These are phyloP conservation scores for Populus euphratica DNA, from an alignment of 345 rosid species.

Conservation along the genomic window DNA sequence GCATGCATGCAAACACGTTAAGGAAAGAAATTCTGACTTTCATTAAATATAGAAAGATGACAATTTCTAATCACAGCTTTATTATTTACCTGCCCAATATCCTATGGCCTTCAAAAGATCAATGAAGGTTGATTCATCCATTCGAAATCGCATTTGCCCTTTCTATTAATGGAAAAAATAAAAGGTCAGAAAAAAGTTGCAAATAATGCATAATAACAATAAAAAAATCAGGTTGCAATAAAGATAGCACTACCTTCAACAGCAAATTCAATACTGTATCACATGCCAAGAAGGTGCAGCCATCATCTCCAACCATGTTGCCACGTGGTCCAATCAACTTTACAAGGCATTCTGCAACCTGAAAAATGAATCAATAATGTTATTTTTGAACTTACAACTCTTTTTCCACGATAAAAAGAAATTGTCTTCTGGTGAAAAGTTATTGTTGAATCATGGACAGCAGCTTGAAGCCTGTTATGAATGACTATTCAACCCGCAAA, in stretches of 20 bases:
- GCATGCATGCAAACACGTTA: no score
- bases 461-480: no score
- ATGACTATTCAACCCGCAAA: no score
- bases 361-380: slow-evolving; percentile 19
- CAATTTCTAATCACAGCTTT: not conserved
- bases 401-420: no score
- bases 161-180: slow-evolving; percentile 33
- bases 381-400: not conserved
- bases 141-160: slow-evolving; percentile 40
- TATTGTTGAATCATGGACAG: no score
- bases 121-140: slow-evolving; percentile 39
- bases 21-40: no score
- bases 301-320: slow-evolving; percentile 37
- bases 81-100: slow-evolving; percentile 60
- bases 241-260: slow-evolving; percentile 56
- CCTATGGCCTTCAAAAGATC: slow-evolving; percentile 59
- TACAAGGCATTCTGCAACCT: slow-evolving; percentile 74
- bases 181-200: not conserved
- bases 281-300: slow-evolving; percentile 69
- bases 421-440: no score
- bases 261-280: slow-evolving; percentile 81
- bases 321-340: slow-evolving; percentile 43
- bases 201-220: slow-evolving; percentile 1
- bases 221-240: not conserved
- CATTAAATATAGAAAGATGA: not conserved